A percentile compares a stretch with the other conserved stretches of the same genome.
Evolutionary conservation across 768 basidiomycete genomes (phyloP).

Genomic region (Rhodosporidiobolus odoratus): DNA sequence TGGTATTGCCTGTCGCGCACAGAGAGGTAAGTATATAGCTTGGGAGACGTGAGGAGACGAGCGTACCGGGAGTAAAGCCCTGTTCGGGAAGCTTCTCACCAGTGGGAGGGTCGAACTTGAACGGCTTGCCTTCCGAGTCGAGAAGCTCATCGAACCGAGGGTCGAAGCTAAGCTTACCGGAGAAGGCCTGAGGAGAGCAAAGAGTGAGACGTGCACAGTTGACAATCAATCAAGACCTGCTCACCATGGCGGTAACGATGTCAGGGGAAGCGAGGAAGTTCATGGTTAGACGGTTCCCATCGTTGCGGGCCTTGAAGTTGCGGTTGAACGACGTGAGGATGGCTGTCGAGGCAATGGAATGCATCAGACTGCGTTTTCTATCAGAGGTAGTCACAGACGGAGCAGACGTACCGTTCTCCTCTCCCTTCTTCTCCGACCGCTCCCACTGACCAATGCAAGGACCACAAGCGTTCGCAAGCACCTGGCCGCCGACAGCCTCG

Average conservation of each 20-base stretch:
- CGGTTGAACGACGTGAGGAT: slow-evolving; percentile 97
- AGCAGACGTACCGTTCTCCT: slow-evolving; percentile 71
- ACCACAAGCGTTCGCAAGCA: slow-evolving; percentile 95
- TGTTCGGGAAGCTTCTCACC: slow-evolving; percentile 76
- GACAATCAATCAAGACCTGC: not conserved
- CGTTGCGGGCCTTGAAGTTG: slow-evolving; percentile 91
- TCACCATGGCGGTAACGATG: slow-evolving; percentile 70
- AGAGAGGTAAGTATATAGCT: not conserved
- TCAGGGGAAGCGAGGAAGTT: slow-evolving; percentile 98
- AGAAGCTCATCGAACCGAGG: slow-evolving; percentile 71
- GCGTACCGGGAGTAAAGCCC: slow-evolving; percentile 71
- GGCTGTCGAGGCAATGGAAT: slow-evolving; percentile 52
- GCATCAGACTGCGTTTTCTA: not conserved
- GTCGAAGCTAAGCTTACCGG: slow-evolving; percentile 88
- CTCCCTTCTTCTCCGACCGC: slow-evolving; percentile 71
- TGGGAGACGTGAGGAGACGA: slow-evolving; percentile 44
- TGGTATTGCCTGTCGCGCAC: slow-evolving; percentile 47
- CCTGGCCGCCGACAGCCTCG: slow-evolving; percentile 83
- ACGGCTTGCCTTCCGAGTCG: slow-evolving; percentile 65
- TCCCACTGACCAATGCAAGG: slow-evolving; percentile 99
- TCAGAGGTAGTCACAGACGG: not conserved
- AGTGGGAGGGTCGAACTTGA: slow-evolving; percentile 76
- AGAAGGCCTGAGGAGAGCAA: slow-evolving; percentile 68
- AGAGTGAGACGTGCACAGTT: not conserved
- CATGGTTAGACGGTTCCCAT: slow-evolving; percentile 77